Evolutionary conservation across 345 rosid species (phyloP).

Genomic region (Raphanus sativus): DNA sequence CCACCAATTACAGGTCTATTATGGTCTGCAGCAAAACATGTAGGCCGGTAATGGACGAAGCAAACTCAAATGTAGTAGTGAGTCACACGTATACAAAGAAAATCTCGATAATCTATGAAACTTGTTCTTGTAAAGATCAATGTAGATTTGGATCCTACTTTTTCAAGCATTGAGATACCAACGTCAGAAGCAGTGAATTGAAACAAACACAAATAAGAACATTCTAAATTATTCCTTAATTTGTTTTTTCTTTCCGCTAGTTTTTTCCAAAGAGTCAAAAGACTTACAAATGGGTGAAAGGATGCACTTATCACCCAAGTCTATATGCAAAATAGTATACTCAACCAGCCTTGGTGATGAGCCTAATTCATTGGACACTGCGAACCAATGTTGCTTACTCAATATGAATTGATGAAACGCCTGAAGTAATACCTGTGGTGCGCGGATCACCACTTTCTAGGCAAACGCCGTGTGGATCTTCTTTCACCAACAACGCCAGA

Average conservation of each 20-base stretch:
- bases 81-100: no score
- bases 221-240: conserved; percentile 18
- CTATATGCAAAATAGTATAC: conserved; percentile 41
- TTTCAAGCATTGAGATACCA: not conserved
- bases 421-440: conserved; percentile 54
- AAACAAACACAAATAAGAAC: not conserved
- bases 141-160: not conserved
- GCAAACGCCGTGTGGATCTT: conserved; percentile 85
- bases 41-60: no score
- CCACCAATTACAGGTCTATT: no score
- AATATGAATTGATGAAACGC: conserved; percentile 56
- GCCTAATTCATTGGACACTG: conserved; percentile 18
- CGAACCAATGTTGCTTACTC: conserved; percentile 41
- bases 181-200: not conserved
- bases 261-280: conserved; percentile 29
- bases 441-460: conserved; percentile 83
- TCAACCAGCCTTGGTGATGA: conserved; percentile 32
- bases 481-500: conserved; percentile 80
- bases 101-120: not conserved
- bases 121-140: not conserved
- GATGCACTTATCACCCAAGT: conserved; percentile 38
- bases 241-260: conserved; percentile 20
- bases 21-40: no score
- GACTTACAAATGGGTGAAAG: conserved; percentile 33
- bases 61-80: no score